Percentiles rank a stretch among this genome's conserved stretches.
These are phyloP conservation scores for Rhizopus microsporus DNA, from an alignment of 371 early-diverging fungal species.

Conservation along the genomic window DNA sequence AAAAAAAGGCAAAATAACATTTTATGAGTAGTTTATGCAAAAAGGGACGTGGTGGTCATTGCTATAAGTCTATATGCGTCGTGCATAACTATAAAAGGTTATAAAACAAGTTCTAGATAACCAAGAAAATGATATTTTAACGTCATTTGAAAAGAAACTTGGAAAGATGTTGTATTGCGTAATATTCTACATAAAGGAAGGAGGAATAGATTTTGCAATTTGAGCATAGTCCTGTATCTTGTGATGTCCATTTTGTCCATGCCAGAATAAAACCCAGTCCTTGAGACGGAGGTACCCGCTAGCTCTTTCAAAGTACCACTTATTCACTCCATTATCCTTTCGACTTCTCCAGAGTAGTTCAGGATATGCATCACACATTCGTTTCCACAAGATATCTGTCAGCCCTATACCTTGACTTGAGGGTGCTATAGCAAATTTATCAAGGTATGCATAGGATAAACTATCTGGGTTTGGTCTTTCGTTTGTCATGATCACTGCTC, in stretches of 20 bases:
- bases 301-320: constrained; percentile 92
- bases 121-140: not conserved
- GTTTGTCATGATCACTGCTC: constrained; percentile 47
- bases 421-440: constrained; percentile 92
- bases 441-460: constrained; percentile 64
- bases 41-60: too few species aligned
- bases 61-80: too few species aligned
- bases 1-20: too few species aligned
- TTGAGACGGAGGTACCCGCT: constrained; percentile 69
- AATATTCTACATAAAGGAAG: constrained; percentile 31
- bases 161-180: too few species aligned
- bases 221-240: constrained; percentile 34
- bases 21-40: too few species aligned
- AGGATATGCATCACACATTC: constrained; percentile 70
- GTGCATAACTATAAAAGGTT: too few species aligned
- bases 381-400: constrained; percentile 91
- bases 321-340: constrained; percentile 88
- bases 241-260: constrained; percentile 58
- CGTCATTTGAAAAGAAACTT: not conserved
- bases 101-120: too few species aligned
- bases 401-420: constrained; percentile 89
- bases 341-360: constrained; percentile 87
- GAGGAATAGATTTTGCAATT: constrained; percentile 40
- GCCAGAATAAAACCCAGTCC: constrained; percentile 82
- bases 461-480: constrained; percentile 9